These are phyloP conservation scores for Phoma sp. DNA, from an alignment of 2,329 filamentous ascomycete species.

Conservation along the genomic window DNA sequence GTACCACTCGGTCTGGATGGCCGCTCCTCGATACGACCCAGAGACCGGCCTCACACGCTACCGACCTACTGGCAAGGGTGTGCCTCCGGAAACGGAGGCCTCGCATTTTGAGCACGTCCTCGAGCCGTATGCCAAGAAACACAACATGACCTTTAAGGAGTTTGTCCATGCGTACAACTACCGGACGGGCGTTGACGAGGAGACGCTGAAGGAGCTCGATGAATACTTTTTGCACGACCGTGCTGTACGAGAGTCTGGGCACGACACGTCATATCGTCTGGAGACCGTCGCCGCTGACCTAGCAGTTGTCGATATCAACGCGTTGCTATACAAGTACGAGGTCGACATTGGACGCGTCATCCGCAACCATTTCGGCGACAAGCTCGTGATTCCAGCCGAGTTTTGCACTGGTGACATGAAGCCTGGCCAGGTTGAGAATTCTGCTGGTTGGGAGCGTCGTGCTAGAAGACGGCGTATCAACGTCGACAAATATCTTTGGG, in stretches of 20 bases:
- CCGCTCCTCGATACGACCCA: conserved; percentile 73
- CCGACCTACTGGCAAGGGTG: conserved; percentile 79
- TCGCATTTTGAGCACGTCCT: conserved; percentile 85
- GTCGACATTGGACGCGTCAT: conserved; percentile 89
- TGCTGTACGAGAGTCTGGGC: conserved; percentile 92
- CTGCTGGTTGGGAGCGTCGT: conserved; percentile 87
- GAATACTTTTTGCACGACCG: conserved; percentile 96
- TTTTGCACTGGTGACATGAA: conserved; percentile 73
- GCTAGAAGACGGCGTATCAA: conserved; percentile 81
- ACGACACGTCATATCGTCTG: conserved; percentile 93
- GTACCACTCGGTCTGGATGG: conserved; percentile 88
- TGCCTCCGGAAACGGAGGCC: conserved; percentile 90
- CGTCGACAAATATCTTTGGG: conserved; percentile 95
- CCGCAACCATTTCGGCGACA: conserved; percentile 81
- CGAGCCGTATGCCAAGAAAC: conserved; percentile 80
- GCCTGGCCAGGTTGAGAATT: conserved; percentile 77
- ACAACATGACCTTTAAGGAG: conserved; percentile 79
- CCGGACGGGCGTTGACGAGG: conserved; percentile 72
- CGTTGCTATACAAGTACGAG: conserved; percentile 95
- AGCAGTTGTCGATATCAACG: conserved; percentile 94
- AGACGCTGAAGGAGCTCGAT: conserved; percentile 71
- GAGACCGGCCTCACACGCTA: conserved; percentile 84
- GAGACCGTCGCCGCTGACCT: conserved; percentile 82
- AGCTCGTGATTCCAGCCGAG: conserved; percentile 79
- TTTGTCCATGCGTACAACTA: conserved; percentile 91